Percentiles rank a stretch among this genome's conserved stretches.
phyloP scores from a whole-genome alignment of 768 basidiomycete species.

The Termitomyces sp. region DNA sequence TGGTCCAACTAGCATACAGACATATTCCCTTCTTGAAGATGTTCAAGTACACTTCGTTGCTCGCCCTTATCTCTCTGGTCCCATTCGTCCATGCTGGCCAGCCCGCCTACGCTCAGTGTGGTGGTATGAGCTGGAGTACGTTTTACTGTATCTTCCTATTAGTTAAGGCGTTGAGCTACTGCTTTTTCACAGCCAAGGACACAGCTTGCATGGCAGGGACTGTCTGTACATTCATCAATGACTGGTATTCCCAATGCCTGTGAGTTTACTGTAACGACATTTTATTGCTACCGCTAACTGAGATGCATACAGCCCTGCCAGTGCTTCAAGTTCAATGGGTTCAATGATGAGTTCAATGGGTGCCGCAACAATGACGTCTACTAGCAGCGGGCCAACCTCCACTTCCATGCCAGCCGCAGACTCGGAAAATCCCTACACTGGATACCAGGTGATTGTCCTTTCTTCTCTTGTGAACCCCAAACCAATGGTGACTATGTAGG shows the following conservation, averaged over 20 bases:
- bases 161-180: not conserved
- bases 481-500: conserved; percentile 19
- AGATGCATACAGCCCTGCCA: too few relatives aligned
- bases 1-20: not conserved
- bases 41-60: conserved; percentile 43
- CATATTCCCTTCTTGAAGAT: conserved; percentile 21
- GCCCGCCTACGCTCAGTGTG: conserved; percentile 48
- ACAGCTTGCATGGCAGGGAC: conserved; percentile 36
- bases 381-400: not conserved
- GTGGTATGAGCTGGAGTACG: conserved; percentile 49
- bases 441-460: conserved; percentile 33
- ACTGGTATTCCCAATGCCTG: conserved; percentile 41
- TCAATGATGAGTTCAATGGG: too few relatives aligned
- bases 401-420: conserved; percentile 24
- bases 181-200: conserved; percentile 26
- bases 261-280: conserved; percentile 15
- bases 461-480: not conserved
- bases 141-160: not conserved
- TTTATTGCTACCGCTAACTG: not conserved
- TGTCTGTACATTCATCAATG: conserved; percentile 28
- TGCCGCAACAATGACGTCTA: not conserved
- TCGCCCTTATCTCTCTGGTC: conserved; percentile 37
- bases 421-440: conserved; percentile 56
- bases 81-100: conserved; percentile 42
- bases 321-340: too few relatives aligned